These are phyloP conservation scores for Notholithocarpus densiflorus DNA, from an alignment of 306 rosid species.

Conservation along the genomic window DNA sequence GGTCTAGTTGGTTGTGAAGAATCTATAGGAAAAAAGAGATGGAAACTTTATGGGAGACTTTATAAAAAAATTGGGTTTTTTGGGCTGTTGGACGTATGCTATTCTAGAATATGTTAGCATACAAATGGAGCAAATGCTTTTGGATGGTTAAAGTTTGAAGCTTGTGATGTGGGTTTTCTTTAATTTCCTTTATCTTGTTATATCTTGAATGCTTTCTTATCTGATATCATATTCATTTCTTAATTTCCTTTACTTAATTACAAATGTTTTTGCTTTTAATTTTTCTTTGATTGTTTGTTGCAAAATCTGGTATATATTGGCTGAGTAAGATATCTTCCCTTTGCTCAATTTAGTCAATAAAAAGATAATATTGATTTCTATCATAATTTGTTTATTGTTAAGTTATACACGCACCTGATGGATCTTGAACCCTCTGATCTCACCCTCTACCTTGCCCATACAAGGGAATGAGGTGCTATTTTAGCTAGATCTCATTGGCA, in stretches of 20 bases:
- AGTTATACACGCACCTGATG: too few species aligned
- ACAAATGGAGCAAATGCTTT: neutral
- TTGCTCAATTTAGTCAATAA: neutral
- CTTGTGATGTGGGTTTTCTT: neutral
- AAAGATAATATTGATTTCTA: neutral
- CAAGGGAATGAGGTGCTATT: too few species aligned
- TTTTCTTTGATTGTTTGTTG: neutral
- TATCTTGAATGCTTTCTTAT: neutral
- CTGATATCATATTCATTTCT: neutral
- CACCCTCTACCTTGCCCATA: too few species aligned
- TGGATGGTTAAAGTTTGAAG: slow-evolving; percentile 5
- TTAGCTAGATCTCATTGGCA: too few species aligned
- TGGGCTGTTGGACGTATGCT: neutral
- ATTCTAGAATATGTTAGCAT: neutral
- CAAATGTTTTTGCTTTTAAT: neutral
- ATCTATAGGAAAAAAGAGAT: neutral
- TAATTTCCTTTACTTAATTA: neutral
- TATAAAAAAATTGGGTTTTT: neutral
- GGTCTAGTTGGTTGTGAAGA: neutral
- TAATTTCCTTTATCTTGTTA: neutral
- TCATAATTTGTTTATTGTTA: too few species aligned
- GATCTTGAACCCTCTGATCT: too few species aligned
- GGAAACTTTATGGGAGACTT: neutral
- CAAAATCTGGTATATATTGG: neutral
- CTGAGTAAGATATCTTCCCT: neutral